Base-by-base conservation (phyloP, 2,329 filamentous ascomycete genomes). In the Harringtonia aguacate region DNA sequence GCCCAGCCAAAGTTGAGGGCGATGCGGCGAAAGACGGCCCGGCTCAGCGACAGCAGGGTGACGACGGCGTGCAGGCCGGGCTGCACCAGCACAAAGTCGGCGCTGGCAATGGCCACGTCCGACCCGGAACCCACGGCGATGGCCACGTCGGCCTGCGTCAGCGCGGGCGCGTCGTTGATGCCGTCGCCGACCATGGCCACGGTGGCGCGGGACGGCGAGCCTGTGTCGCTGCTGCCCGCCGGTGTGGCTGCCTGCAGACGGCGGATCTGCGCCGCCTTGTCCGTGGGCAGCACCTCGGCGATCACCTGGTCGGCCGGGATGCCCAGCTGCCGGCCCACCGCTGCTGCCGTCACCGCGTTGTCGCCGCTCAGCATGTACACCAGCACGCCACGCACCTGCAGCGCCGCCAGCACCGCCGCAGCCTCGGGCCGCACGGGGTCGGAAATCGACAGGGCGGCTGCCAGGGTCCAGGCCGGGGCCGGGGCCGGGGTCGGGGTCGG, bases 311-410 rank as follows among this genome's bases (percentile, higher is more conserved):
- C 65, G 1, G 69, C 55, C 0, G 78, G 73, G 50, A 95, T 95
- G 20, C 86, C 86, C 17, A 95, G 70, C 55, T 77, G 77, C 2
- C 70, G 65, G 1, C 84, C 89, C 3, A 95, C 86, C 0, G 87
- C 86, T 18, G 73, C 69, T 3, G 89, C 89, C 1, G 89, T 95
- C n/a, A 69, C 79, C n/a, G 70, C 66, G 56, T 95, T 95, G 66
- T 95, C 89, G 27, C 89, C 89, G 0, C 87, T 94, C 31, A 95
- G 79, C 86, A 95, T 94, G 79, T 83, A 95, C 4, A 94, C 84
- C 28, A 80, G 75, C 38, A 84, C 80, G 18, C 82, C 79, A 15
- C 75, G 74, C 5, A 71, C 61, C 36, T 76, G 73, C 1, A 95
- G 75, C 2, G 79, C 70, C 8, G 64, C 61, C 46, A 94, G 73